Base-by-base conservation (phyloP, 169 alveolate genomes). In the Eimeria necatrix region DNA sequence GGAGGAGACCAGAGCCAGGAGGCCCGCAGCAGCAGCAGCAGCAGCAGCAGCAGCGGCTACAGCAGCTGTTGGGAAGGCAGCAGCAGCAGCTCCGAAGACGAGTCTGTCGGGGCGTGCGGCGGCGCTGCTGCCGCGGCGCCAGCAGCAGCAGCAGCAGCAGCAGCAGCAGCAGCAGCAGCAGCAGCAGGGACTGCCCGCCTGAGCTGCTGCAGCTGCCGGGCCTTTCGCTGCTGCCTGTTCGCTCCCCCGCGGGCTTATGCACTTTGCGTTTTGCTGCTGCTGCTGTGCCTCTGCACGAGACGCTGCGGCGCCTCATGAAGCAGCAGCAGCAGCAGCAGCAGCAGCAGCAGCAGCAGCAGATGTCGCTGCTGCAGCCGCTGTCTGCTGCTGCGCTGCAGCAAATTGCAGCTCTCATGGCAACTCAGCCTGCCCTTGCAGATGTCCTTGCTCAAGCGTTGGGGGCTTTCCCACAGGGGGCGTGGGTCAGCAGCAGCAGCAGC, bases 171-270 rank as follows among this genome's bases (percentile, higher is more conserved):
- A 3, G 51, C 83, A 14, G 51, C 83, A 14, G 85, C 85, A 10
- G 94, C 70, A 5, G 88, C 94, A 46, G 70, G 88, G 88, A 89
- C 85, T 87, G 94, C 94, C 20, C 76, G 41, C 76, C 76, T 5
- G 76, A 64, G 26, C 32, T 64, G 76, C 76, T 64, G 76, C 76
- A 64, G 76, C 76, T 64, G 18, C 76, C 76, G 20, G 41, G 26
- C 26, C 9, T 64, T 5, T 64, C 76, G 76, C 76, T 64, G 76
- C 26, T 64, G 18, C 76, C 76, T n/a, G 26, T 64, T 10, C 9
- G 26, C 14, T 10, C 76, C 41, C 20, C 76, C 20, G 32, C 20
- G 18, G 14, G 32, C 26, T 24, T 24, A 5, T 24, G 76, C 26
- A n/a, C n/a, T n/a, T n/a, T n/a, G n/a, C n/a, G n/a, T n/a, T 24